Conservation (phyloP, 1,284 basidiomycete genomes). For the Ceratobasidium sp. region DNA sequence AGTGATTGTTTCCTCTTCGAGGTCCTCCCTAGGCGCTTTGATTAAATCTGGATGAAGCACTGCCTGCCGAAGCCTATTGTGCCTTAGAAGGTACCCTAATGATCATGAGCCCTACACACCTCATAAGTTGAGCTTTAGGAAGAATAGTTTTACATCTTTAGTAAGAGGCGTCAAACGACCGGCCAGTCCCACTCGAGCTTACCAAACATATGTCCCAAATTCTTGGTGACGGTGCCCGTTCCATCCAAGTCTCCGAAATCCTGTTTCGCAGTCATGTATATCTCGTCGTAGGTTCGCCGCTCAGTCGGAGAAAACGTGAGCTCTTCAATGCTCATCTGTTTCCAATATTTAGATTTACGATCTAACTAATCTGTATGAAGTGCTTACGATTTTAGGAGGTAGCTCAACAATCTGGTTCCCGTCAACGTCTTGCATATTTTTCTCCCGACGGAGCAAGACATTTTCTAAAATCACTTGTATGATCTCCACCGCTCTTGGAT, state of each 20-base stretch:
- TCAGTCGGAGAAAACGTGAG: conserved; percentile 80
- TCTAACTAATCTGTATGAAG: background rate
- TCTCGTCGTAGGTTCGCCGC: conserved; percentile 79
- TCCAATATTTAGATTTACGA: background rate
- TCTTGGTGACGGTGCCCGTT: conserved; percentile 78
- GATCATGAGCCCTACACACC: conserved; percentile 54
- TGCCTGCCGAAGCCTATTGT: conserved; percentile 75
- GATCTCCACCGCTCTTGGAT: conserved; percentile 89
- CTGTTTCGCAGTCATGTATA: conserved; percentile 69
- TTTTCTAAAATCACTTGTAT: conserved; percentile 93
- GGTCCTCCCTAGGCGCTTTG: conserved; percentile 47
- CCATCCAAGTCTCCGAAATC: conserved; percentile 78
- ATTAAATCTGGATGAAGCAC: conserved; percentile 86
- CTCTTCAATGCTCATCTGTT: conserved; percentile 66
- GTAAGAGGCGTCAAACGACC: no score
- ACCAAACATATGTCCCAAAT: conserved; percentile 83
- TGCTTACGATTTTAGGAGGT: conserved; percentile 79
- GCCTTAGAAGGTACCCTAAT: background rate
- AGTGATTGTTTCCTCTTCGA: conserved; percentile 45
- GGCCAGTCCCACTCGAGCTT: background rate
- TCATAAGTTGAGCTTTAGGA: conserved; percentile 78
- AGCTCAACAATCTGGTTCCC: conserved; percentile 90
- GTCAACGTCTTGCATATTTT: conserved; percentile 88
- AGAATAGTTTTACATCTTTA: no score
- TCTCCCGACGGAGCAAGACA: conserved; percentile 89